Evolutionary conservation across 768 basidiomycete genomes (phyloP).

Genomic region (Hericium erinaceus): DNA sequence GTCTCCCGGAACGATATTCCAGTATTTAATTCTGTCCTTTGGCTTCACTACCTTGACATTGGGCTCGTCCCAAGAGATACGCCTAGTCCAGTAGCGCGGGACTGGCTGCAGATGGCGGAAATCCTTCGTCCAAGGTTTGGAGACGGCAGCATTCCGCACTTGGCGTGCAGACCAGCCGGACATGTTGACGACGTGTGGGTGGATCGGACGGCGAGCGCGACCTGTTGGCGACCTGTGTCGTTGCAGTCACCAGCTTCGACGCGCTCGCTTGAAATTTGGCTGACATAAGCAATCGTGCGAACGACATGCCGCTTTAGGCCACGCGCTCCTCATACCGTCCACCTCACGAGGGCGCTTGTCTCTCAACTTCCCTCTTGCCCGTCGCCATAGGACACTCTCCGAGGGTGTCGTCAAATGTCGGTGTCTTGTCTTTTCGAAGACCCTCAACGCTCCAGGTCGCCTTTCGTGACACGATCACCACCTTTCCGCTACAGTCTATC

Average conservation of each 20-base stretch:
- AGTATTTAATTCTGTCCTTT: constrained; percentile 69
- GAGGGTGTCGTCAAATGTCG: too few species aligned
- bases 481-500: not conserved
- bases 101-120: constrained; percentile 57
- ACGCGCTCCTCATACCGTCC: too few species aligned
- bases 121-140: constrained; percentile 47
- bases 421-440: not conserved
- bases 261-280: not conserved
- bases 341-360: not conserved
- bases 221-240: not conserved
- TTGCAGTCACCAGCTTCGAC: not conserved
- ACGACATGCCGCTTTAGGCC: too few species aligned
- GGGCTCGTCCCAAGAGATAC: constrained; percentile 32
- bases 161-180: constrained; percentile 9
- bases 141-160: constrained; percentile 10
- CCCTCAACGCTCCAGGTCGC: not conserved
- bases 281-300: not conserved
- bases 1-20: constrained; percentile 86
- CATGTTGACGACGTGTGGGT: not conserved
- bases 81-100: constrained; percentile 44
- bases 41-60: constrained; percentile 45
- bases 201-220: not conserved
- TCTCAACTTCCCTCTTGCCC: not conserved
- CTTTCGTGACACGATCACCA: not conserved
- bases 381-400: too few species aligned